These are phyloP conservation scores for Hypericum androsaemum DNA, from an alignment of 345 rosid genomes.

Conservation along the genomic window DNA sequence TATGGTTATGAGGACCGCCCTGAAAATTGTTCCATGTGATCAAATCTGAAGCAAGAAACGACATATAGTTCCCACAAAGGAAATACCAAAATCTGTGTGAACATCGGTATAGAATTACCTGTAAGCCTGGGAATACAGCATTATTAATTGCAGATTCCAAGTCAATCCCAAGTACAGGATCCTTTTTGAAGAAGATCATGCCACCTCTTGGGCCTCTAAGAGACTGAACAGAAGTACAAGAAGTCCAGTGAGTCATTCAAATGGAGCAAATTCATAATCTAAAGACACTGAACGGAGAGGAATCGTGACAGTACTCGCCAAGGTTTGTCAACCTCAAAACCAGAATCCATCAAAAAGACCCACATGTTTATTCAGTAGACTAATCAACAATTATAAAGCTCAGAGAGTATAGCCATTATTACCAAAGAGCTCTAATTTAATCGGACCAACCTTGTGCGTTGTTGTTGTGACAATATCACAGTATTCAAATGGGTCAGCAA, in stretches of 20 bases:
- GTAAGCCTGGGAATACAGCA: constrained; percentile 92
- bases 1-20: constrained; percentile 99
- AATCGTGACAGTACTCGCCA: no score
- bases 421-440: neutral
- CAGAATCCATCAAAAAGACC: no score
- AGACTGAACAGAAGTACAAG: constrained; percentile 37
- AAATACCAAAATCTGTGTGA: neutral
- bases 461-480: constrained; percentile 94
- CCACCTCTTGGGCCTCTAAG: constrained; percentile 99
- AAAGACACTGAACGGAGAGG: no score
- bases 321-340: no score
- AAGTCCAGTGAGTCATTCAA: constrained; percentile 4
- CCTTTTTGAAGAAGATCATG: constrained; percentile 87
- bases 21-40: constrained; percentile 14
- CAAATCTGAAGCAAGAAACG: neutral
- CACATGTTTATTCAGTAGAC: no score
- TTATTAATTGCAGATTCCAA: constrained; percentile 79
- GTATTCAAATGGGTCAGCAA: constrained; percentile 73
- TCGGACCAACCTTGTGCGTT: constrained; percentile 62
- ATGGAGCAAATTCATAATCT: no score
- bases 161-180: constrained; percentile 70
- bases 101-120: constrained; percentile 32
- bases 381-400: no score
- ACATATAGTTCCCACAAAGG: constrained; percentile 1
- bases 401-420: no score